Percentiles rank a stretch among this genome's conserved stretches.
These are phyloP conservation scores for Imleria badia DNA, from an alignment of 768 basidiomycete species.

Conservation along the genomic window DNA sequence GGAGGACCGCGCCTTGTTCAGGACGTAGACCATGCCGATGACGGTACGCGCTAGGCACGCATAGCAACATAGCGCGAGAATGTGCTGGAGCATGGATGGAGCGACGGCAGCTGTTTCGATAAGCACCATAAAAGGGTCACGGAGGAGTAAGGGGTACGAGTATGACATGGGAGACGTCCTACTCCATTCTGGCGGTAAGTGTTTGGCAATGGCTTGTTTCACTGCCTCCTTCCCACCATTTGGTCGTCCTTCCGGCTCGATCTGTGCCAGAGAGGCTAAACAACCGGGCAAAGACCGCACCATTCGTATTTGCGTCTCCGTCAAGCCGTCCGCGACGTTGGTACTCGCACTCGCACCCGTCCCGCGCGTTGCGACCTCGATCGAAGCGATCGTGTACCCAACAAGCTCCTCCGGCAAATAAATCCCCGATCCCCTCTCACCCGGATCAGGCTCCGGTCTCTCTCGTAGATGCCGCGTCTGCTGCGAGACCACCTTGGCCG, in stretches of 20 bases:
- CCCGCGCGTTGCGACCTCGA: conserved; percentile 83
- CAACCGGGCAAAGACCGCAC: conserved; percentile 74
- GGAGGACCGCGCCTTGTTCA: conserved; percentile 68
- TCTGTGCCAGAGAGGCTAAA: conserved; percentile 59
- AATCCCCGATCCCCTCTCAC: conserved; percentile 79
- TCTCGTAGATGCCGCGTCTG: conserved; percentile 85
- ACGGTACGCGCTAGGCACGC: conserved; percentile 84
- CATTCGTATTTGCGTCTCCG: conserved; percentile 76
- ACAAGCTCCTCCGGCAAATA: conserved; percentile 92
- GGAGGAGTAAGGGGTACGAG: conserved; percentile 80
- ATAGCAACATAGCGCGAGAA: conserved; percentile 88
- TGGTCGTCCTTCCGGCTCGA: conserved; percentile 67
- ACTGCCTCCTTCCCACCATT: conserved; percentile 79
- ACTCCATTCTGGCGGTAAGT: conserved; percentile 90
- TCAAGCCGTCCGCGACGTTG: conserved; percentile 59
- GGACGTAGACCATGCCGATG: conserved; percentile 79
- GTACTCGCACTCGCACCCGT: conserved; percentile 40
- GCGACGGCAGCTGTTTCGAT: conserved; percentile 89
- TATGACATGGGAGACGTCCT: conserved; percentile 79
- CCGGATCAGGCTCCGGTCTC: conserved; percentile 64
- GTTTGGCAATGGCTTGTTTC: conserved; percentile 84
- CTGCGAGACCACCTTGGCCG: conserved; percentile 75
- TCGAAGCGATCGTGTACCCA: conserved; percentile 79
- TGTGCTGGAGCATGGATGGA: conserved; percentile 86
- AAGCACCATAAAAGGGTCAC: conserved; percentile 88